Evolutionary conservation across 306 rosid species (phyloP), one percentile per base, ranked within the genome.

Genomic region (Corylus heterophylla): DNA sequence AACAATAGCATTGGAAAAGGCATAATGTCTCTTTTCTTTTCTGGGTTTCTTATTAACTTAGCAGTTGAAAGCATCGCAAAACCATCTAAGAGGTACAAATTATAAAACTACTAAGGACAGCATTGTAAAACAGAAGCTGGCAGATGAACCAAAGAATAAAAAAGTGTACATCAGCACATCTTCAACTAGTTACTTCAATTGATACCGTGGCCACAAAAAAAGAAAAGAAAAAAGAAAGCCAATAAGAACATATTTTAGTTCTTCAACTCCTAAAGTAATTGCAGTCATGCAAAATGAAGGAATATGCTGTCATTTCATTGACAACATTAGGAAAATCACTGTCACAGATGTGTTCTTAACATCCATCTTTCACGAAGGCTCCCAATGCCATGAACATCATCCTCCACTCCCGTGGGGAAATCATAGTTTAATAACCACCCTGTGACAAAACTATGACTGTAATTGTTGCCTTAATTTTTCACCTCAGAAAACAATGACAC

Each of bases 311-410:
- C 22, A 35, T 1, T 63, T 63, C 70, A 64, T 14, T 35, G 35
- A 8, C 39, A 45, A 35, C 8, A 5, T 5, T 14, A 11, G 48
- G 18, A 5, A 64, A 16, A 42, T 42, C 45, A 42, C 45, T 42
- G 7, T 42, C 45, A 42, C 45, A 42, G 45, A 42, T 42, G 7
- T 42, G 1, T 42, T 42, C 6, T 42, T 42, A 42, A 42, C 45
- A 42, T 42, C 45, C 45, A 42, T 42, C 45, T 42, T 42, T 42
- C 7, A 5, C 45, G 45, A 42, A 42, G 7, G 45, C 98, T 92
- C 79, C 99, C 99, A 85, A 96, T 96, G 88, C 99, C 93, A 79
- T 96, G 98, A 54, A 96, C 99, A 90, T 96, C 93, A 79, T 96
- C 99, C 89, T 95, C 99, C 73, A 95, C 99, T 68, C 99, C 99